A percentile compares a stretch with the other conserved stretches of the same genome.
These are phyloP conservation scores for Penicillium polonicum DNA, from an alignment of 2,329 filamentous ascomycete species.

Conservation along the genomic window DNA sequence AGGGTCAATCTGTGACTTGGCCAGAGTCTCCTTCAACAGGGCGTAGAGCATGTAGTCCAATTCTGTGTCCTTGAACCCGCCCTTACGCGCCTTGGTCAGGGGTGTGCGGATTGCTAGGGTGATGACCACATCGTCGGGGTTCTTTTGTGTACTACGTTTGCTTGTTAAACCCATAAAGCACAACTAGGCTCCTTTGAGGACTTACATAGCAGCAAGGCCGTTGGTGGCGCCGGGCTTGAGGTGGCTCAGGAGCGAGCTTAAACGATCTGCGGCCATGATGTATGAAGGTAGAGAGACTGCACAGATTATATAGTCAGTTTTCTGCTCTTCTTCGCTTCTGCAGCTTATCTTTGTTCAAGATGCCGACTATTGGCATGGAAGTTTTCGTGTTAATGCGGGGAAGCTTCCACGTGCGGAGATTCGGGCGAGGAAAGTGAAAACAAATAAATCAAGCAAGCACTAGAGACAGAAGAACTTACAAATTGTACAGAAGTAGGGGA, in stretches of 20 bases:
- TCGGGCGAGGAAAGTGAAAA: background rate
- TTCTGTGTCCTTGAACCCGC: slow-evolving; percentile 89
- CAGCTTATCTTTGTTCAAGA: background rate
- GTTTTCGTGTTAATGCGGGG: slow-evolving; percentile 22
- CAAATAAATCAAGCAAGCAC: background rate
- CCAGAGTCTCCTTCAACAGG: slow-evolving; percentile 71
- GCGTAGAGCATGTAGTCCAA: slow-evolving; percentile 85
- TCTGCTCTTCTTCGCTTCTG: background rate
- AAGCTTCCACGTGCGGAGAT: slow-evolving; percentile 14
- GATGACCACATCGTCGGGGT: slow-evolving; percentile 94
- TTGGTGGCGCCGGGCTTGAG: slow-evolving; percentile 67
- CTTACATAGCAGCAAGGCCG: slow-evolving; percentile 75
- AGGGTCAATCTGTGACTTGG: slow-evolving; percentile 75
- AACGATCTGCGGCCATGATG: slow-evolving; percentile 76
- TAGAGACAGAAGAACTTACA: slow-evolving; percentile 13
- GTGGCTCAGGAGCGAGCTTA: slow-evolving; percentile 85
- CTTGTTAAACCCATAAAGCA: slow-evolving; percentile 16
- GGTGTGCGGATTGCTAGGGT: slow-evolving; percentile 89
- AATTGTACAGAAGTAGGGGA: slow-evolving; percentile 1
- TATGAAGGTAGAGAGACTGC: slow-evolving; percentile 6
- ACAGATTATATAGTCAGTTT: background rate
- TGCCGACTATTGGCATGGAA: background rate
- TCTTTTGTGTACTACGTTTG: slow-evolving; percentile 76
- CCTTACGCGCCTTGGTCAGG: slow-evolving; percentile 83
- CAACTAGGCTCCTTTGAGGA: slow-evolving; percentile 10